Base-by-base conservation (phyloP, 2,329 filamentous ascomycete genomes). In the Curvularia spicifera region DNA sequence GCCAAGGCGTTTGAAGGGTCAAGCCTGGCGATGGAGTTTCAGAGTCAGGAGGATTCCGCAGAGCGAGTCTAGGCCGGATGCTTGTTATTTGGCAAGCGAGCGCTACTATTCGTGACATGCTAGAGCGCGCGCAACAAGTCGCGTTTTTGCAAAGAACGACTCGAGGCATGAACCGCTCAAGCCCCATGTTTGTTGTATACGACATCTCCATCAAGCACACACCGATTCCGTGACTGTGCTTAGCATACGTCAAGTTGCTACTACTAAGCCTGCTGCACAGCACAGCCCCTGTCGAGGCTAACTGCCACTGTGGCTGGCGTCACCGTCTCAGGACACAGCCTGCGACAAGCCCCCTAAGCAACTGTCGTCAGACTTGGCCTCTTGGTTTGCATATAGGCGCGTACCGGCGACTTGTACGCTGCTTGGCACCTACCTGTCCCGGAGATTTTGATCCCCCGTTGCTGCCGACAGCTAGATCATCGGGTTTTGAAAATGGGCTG, bases 351-450 rank as follows among this genome's bases (percentile, higher is more conserved):
- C 48, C 53, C 59, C 57, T 51, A 67, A 70, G 67, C 67, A 69
- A 52, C 53, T 68, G 64, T 69, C 59, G 62, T 60, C 63, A 57
- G 51, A 59, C 62, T 68, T 66, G 54, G 66, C 55, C 24, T 60
- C 60, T 51, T 62, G 61, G 47, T 20, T 44, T 50, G 48, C 59
- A 43, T 51, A 61, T 68, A 59, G 62, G 55, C 65, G 43, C 33
- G 29, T 39, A 29, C 47, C 45, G 35, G 24, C 31, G 35, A 33
- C 48, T 42, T n/a, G 44, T 26, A 49, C 13, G 39, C 20, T 20
- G 7, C 61, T 63, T 63, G 58, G 61, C 58, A 54, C 51, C 45
- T 54, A 45, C 51, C 51, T 49, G 35, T 57, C 53, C 29, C 20
- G 45, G 51, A 54, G 28, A 44, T 47, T 47, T 47, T 24, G 5